Conservation (phyloP, 2,329 filamentous ascomycete genomes). For the Cladophialophora carrionii region DNA sequence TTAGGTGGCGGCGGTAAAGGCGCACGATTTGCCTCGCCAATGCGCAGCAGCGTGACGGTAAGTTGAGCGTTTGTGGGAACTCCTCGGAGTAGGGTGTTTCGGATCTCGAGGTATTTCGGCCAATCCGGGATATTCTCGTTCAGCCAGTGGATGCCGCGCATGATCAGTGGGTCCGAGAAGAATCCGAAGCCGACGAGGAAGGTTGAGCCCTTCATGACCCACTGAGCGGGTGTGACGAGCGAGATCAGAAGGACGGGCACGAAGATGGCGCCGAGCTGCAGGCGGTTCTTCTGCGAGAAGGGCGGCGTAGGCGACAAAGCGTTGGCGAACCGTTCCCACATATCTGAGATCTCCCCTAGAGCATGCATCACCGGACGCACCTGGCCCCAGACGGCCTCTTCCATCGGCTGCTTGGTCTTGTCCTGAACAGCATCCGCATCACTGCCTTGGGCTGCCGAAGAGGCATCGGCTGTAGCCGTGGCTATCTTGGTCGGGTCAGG, state of each 20-base stretch:
- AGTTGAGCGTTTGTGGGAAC: slow-evolving; percentile 86
- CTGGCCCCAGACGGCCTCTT: slow-evolving; percentile 74
- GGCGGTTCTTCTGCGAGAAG: slow-evolving; percentile 60
- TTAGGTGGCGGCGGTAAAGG: slow-evolving; percentile 69
- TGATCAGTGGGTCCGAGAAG: slow-evolving; percentile 77
- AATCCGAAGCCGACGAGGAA: slow-evolving; percentile 74
- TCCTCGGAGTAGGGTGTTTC: slow-evolving; percentile 74
- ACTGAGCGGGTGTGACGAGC: slow-evolving; percentile 60
- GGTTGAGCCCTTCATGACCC: slow-evolving; percentile 66
- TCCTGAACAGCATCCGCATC: slow-evolving; percentile 61
- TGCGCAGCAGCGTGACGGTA: slow-evolving; percentile 75
- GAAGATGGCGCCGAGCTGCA: slow-evolving; percentile 60
- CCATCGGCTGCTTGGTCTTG: slow-evolving; percentile 78
- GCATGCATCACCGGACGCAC: slow-evolving; percentile 73
- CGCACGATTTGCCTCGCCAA: slow-evolving; percentile 79
- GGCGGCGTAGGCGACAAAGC: slow-evolving; percentile 67
- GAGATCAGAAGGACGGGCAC: slow-evolving; percentile 58
- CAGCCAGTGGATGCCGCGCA: slow-evolving; percentile 58
- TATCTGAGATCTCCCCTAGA: slow-evolving; percentile 62
- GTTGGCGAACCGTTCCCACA: slow-evolving; percentile 64
- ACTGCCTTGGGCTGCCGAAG: slow-evolving; percentile 57
- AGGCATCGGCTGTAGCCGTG: slow-evolving; percentile 58
- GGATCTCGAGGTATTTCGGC: slow-evolving; percentile 73
- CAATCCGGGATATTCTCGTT: slow-evolving; percentile 65
- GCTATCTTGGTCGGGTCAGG: slow-evolving; percentile 65